Percentiles rank a stretch among this genome's conserved stretches.
Evolutionary conservation across 176 grass and related monocot species (phyloP).

Genomic region (Chloris gayana): DNA sequence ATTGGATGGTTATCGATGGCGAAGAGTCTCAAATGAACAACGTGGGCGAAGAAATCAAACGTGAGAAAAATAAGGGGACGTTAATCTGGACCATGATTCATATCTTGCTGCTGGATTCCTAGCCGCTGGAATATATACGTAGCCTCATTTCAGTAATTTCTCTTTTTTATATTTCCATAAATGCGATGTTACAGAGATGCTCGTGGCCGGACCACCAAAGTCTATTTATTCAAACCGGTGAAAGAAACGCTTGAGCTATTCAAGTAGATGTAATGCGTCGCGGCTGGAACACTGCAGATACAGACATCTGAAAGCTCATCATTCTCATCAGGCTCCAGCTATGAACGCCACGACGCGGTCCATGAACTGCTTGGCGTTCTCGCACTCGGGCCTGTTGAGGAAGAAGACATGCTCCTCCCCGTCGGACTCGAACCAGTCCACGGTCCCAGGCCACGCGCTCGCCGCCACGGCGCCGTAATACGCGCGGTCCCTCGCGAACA

Average conservation of each 20-base stretch:
- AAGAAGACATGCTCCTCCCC: conserved; percentile 56
- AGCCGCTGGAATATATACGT: too few relatives aligned
- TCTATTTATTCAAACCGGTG: background rate
- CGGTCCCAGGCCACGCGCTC: conserved; percentile 54
- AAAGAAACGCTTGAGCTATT: too few relatives aligned
- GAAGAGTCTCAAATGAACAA: background rate
- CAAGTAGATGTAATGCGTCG: background rate
- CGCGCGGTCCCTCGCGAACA: conserved; percentile 30
- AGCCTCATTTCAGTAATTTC: too few relatives aligned
- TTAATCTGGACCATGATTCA: background rate
- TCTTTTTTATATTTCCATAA: background rate
- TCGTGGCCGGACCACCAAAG: conserved; percentile 7
- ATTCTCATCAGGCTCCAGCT: conserved; percentile 7
- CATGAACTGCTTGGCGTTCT: conserved; percentile 47
- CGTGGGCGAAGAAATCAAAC: background rate
- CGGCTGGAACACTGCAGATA: background rate
- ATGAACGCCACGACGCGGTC: conserved; percentile 42
- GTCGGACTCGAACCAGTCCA: conserved; percentile 40
- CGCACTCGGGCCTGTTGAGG: conserved; percentile 37
- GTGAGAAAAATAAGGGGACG: background rate
- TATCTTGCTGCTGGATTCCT: background rate
- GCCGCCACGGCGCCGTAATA: conserved; percentile 52
- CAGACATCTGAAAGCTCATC: background rate
- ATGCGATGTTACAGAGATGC: conserved; percentile 17
- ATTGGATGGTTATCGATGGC: conserved; percentile 16